Conservation (phyloP, 1,284 basidiomycete genomes). For the Ganoderma boninense region DNA sequence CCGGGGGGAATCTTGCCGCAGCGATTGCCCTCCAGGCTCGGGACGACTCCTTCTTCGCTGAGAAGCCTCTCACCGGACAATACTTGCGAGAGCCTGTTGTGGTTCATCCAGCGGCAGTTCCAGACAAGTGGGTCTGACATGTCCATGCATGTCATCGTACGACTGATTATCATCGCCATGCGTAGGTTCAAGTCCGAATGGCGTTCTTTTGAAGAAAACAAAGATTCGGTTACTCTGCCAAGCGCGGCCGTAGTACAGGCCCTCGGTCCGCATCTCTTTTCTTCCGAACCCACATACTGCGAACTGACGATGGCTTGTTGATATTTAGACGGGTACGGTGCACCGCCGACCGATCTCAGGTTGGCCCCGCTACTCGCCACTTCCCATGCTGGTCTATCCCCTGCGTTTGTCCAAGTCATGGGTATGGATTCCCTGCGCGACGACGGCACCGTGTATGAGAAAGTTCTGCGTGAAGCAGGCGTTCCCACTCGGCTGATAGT, state of each 20-base stretch:
- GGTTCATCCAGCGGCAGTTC: conserved; percentile 2
- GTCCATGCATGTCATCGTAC: neutral
- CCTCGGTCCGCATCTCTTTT: neutral
- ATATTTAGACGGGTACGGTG: conserved; percentile 15
- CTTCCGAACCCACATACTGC: neutral
- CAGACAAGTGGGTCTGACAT: conserved; percentile 1
- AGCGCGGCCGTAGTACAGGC: neutral
- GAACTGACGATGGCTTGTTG: neutral
- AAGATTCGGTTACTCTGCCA: neutral
- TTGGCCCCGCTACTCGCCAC: conserved; percentile 30
- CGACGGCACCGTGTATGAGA: conserved; percentile 36
- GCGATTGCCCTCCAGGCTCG: conserved; percentile 31
- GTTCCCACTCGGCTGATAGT: conserved; percentile 29
- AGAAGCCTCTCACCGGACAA: conserved; percentile 25
- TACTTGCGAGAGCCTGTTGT: conserved; percentile 12
- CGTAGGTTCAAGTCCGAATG: neutral
- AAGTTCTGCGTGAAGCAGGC: conserved; percentile 32
- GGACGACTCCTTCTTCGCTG: conserved; percentile 33
- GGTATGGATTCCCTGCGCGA: conserved; percentile 36
- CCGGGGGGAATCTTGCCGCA: conserved; percentile 36
- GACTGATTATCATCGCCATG: neutral
- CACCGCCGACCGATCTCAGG: conserved; percentile 24
- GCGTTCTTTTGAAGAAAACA: conserved; percentile 11
- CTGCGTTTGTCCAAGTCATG: conserved; percentile 33
- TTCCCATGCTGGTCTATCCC: conserved; percentile 30